Evolutionary conservation across 805 yeast genomes (phyloP).

Genomic region (Debaryomyces castellii): DNA sequence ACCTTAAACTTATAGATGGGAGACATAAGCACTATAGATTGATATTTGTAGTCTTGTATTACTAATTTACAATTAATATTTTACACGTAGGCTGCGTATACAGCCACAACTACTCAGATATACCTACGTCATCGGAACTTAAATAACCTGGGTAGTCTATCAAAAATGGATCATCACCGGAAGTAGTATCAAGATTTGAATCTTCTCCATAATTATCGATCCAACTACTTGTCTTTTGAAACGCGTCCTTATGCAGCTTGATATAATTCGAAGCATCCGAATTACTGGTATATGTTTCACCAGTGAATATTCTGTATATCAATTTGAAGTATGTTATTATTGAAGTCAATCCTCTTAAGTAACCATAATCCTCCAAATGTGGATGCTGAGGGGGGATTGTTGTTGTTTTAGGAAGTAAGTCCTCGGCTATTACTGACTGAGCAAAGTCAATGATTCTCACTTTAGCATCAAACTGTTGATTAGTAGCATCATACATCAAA

Average conservation of each 20-base stretch:
- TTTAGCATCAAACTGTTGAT: slow-evolving; percentile 18
- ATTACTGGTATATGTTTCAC: slow-evolving; percentile 13
- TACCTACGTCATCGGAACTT: slow-evolving; percentile 19
- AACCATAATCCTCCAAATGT: slow-evolving; percentile 72
- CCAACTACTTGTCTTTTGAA: slow-evolving; percentile 15
- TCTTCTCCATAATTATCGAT: slow-evolving; percentile 19
- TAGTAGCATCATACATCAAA: slow-evolving; percentile 79
- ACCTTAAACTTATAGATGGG: too few relatives aligned
- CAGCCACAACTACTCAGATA: slow-evolving; percentile 22
- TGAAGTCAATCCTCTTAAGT: slow-evolving; percentile 76
- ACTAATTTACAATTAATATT: not conserved
- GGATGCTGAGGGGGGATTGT: slow-evolving; percentile 71
- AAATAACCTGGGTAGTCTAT: slow-evolving; percentile 17
- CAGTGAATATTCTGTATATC: slow-evolving; percentile 59
- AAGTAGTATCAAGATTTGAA: not conserved
- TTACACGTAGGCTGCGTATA: not conserved
- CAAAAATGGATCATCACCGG: slow-evolving; percentile 19
- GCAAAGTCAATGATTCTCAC: slow-evolving; percentile 95
- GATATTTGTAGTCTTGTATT: not conserved
- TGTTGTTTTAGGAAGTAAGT: slow-evolving; percentile 14
- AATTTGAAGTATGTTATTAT: slow-evolving; percentile 63
- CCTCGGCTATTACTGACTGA: slow-evolving; percentile 76
- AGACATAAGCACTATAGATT: too few relatives aligned
- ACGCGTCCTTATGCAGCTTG: slow-evolving; percentile 9
- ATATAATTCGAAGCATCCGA: slow-evolving; percentile 9